Evolutionary conservation across 495 filamentous ascomycete species (phyloP).

Genomic region (Penicillium samsonianum): DNA sequence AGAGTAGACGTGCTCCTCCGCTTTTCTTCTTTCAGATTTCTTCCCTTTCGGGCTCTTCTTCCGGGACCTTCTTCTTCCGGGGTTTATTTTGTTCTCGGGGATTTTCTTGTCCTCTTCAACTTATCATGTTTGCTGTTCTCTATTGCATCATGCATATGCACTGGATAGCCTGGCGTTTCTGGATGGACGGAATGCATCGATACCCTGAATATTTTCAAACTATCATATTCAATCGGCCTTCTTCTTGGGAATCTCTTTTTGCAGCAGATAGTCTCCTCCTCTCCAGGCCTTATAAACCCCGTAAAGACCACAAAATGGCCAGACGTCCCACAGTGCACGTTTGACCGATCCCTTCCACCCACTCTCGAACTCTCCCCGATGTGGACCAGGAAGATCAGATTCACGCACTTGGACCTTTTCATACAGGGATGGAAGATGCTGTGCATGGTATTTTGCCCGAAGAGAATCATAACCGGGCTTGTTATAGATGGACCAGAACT

Average conservation of each 20-base stretch:
- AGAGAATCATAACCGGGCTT: constrained; percentile 47
- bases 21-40: background rate
- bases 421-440: constrained; percentile 50
- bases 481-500: constrained; percentile 59
- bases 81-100: background rate
- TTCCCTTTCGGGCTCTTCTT: too few relatives aligned
- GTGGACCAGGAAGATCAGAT: constrained; percentile 18
- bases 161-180: constrained; percentile 6
- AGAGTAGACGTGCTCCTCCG: constrained; percentile 21
- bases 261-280: constrained; percentile 29
- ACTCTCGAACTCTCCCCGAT: constrained; percentile 14
- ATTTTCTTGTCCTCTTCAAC: background rate
- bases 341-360: constrained; percentile 22
- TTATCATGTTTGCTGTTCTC: background rate
- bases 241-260: constrained; percentile 11
- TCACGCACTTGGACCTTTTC: constrained; percentile 53
- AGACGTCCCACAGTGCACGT: constrained; percentile 22
- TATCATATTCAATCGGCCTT: constrained; percentile 14
- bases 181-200: constrained; percentile 7
- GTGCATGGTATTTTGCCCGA: constrained; percentile 52
- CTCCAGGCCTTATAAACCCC: constrained; percentile 28
- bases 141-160: constrained; percentile 9
- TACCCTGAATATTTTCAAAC: constrained; percentile 5
- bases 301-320: constrained; percentile 30
- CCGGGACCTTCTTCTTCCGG: background rate